phyloP scores from a whole-genome alignment of 768 basidiomycete genomes.

The Naganishia vaughanmartiniae region DNA sequence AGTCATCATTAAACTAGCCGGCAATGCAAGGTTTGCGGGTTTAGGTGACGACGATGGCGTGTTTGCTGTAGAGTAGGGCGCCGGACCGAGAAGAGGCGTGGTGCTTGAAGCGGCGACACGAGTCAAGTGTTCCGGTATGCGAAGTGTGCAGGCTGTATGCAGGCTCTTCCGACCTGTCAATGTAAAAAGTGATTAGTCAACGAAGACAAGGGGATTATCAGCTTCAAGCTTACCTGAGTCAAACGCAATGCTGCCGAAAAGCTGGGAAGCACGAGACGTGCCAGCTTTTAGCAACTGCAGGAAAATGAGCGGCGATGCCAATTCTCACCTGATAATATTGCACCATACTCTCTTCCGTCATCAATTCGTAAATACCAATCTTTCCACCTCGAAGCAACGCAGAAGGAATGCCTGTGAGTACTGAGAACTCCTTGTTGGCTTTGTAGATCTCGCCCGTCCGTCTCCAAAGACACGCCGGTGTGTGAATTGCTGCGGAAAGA shows the following conservation, averaged over 20 bases:
- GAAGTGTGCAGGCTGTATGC: slow-evolving; percentile 45
- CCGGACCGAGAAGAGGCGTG: slow-evolving; percentile 29
- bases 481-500: slow-evolving; percentile 87
- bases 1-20: slow-evolving; percentile 12
- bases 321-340: slow-evolving; percentile 88
- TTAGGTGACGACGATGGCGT: slow-evolving; percentile 24
- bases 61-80: background rate
- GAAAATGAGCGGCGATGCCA: background rate
- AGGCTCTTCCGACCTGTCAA: slow-evolving; percentile 43
- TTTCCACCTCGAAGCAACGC: slow-evolving; percentile 69
- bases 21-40: slow-evolving; percentile 1
- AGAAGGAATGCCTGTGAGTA: slow-evolving; percentile 63
- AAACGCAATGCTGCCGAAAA: slow-evolving; percentile 49
- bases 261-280: background rate
- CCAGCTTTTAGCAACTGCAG: background rate
- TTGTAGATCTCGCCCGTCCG: slow-evolving; percentile 98
- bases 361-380: slow-evolving; percentile 93
- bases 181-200: background rate
- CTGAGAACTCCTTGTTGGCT: slow-evolving; percentile 91
- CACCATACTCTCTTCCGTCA: slow-evolving; percentile 94
- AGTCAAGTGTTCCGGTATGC: slow-evolving; percentile 44
- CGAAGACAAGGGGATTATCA: background rate
- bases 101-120: slow-evolving; percentile 25
- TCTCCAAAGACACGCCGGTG: slow-evolving; percentile 94
- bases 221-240: slow-evolving; percentile 42